Conservation (phyloP, 495 filamentous ascomycete species). For the Stereocaulon alpinum region DNA sequence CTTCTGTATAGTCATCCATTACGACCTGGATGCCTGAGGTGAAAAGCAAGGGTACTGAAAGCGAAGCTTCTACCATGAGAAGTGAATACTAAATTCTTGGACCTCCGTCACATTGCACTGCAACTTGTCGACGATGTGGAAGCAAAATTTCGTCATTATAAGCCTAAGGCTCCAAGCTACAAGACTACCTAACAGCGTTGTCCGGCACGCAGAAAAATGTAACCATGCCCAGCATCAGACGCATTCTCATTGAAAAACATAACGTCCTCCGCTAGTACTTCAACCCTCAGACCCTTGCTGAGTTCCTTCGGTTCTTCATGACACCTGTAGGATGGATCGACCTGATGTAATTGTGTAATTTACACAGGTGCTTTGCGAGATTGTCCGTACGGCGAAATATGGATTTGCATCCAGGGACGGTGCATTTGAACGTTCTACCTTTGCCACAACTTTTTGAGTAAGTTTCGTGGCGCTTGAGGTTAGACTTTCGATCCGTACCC, state of each 20-base stretch:
- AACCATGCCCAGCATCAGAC: too few relatives aligned
- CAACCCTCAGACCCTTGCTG: background rate
- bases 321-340: background rate
- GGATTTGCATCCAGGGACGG: background rate
- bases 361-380: slow-evolving; percentile 7
- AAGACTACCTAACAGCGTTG: too few relatives aligned
- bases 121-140: too few relatives aligned
- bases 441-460: background rate
- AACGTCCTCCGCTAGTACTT: too few relatives aligned
- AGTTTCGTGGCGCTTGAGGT: slow-evolving; percentile 7
- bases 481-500: slow-evolving; percentile 5
- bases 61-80: background rate
- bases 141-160: too few relatives aligned
- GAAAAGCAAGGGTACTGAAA: background rate
- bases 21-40: background rate
- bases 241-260: too few relatives aligned
- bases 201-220: too few relatives aligned
- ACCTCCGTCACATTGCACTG: too few relatives aligned
- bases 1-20: background rate
- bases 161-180: too few relatives aligned
- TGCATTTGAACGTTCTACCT: background rate
- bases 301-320: background rate
- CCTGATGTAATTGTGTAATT: background rate
- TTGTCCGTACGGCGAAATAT: slow-evolving; percentile 9
- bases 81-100: too few relatives aligned